Evolutionary conservation across 106 monocot genomes (phyloP).

Genomic region (Hemerocallis citrina): DNA sequence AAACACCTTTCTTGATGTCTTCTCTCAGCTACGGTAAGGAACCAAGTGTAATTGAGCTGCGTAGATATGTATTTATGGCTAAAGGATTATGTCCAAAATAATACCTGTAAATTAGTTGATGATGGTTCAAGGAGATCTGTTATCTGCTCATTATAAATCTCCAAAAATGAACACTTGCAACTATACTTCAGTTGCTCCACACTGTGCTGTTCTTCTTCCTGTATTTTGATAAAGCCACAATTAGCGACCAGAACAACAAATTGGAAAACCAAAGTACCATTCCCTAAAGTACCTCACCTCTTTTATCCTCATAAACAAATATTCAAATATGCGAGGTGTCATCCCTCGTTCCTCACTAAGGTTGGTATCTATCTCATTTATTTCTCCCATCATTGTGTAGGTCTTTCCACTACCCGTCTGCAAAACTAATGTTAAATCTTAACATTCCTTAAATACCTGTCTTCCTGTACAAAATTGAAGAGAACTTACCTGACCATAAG

Average conservation of each 20-base stretch:
- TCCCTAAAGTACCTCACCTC: slow-evolving; percentile 26
- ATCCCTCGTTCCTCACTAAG: slow-evolving; percentile 51
- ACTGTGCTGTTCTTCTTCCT: slow-evolving; percentile 54
- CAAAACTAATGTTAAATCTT: slow-evolving; percentile 3
- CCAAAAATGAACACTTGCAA: slow-evolving; percentile 76
- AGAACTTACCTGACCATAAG: slow-evolving; percentile 63
- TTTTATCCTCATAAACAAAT: slow-evolving; percentile 50
- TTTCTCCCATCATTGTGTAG: slow-evolving; percentile 71
- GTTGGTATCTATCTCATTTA: slow-evolving; percentile 19
- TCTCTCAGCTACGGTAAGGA: slow-evolving; percentile 47
- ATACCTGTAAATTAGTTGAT: slow-evolving; percentile 68
- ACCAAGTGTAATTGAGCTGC: not conserved
- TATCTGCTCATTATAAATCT: slow-evolving; percentile 87
- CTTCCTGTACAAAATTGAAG: not conserved
- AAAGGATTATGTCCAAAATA: not conserved
- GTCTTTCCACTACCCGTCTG: slow-evolving; percentile 90
- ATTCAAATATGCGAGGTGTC: slow-evolving; percentile 74
- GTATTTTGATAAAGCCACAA: slow-evolving; percentile 5
- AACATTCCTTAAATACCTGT: not conserved
- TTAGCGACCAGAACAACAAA: not conserved
- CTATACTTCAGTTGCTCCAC: slow-evolving; percentile 47
- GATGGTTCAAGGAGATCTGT: slow-evolving; percentile 73
- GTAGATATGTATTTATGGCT: not conserved
- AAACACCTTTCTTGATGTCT: slow-evolving; percentile 63
- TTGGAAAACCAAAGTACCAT: not conserved